A percentile compares a stretch with the other conserved stretches of the same genome.
These are phyloP conservation scores for Chenopodium berlandieri DNA, from an alignment of 148 eudicot genomes.

Conservation along the genomic window DNA sequence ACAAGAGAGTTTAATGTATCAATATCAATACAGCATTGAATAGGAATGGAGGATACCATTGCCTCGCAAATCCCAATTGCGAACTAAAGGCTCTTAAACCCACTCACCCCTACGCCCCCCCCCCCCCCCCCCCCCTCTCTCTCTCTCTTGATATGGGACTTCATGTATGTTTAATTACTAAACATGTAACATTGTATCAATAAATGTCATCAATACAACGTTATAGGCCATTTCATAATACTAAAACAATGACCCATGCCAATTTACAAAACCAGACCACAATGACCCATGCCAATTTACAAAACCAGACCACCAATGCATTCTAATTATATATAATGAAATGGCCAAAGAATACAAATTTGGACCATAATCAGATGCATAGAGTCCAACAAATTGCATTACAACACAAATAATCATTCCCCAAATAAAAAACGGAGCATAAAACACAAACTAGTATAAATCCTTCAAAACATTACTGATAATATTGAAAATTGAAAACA, in stretches of 20 bases:
- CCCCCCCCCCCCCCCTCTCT: no score
- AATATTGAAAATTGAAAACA: neutral
- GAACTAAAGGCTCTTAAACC: no score
- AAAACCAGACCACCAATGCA: neutral
- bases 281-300: no score
- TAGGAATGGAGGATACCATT: no score
- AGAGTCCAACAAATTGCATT: neutral
- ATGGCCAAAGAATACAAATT: neutral
- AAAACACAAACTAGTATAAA: neutral
- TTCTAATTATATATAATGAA: neutral
- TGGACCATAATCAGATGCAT: neutral
- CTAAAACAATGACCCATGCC: no score
- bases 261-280: neutral
- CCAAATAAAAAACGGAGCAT: no score
- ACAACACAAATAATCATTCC: no score
- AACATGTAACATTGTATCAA: neutral
- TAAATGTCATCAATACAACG: neutral
- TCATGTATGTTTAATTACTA: no score
- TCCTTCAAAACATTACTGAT: neutral
- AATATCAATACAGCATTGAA: no score
- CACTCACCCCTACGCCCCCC: no score
- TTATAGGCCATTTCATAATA: neutral
- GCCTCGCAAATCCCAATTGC: no score
- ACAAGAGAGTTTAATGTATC: neutral
- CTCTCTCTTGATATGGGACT: no score